Base-by-base conservation (phyloP, 208 protist genomes). In the Blastocrithidia nonstop region DNA sequence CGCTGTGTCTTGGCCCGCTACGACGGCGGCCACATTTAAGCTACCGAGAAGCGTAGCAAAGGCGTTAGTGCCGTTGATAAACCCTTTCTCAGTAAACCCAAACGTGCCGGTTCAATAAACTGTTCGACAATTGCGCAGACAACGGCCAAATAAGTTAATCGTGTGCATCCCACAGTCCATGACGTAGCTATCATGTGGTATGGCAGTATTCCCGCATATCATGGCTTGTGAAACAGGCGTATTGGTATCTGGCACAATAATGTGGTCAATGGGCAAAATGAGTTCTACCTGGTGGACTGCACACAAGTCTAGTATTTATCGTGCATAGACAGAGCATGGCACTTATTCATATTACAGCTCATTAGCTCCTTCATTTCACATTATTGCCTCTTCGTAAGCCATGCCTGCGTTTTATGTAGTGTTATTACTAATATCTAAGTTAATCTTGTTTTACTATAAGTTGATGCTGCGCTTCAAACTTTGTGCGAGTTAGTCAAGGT, bases 261-360 rank as follows among this genome's bases (percentile, higher is more conserved):
- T 54, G 56, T 96, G 96, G 65, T 99, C 96, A 2, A 94, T 62
- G 15, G 97, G 96, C 25, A 99, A 83, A 37, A 96, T 61, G 16
- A 99, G 52, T 43, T 98, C 86, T 7, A 99, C 95, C 33, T 73
- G 60, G 43, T 92, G 84, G 41, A 71, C 65, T 35, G 91, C 64
- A 37, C 95, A 97, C 31, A 95, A 78, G 1, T 57, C 66, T 27
- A 98, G 57, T 39, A 98, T 87, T 42, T 90, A 56, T 15, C 67
- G 47, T 37, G 89, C 83, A 31, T 74, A 80, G 20, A 68, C 45
- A 36, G 63, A 71, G 61, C 58, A 72, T 20, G 59, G n/a, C 41
- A 83, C 53, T 15, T 27, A 43, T 44, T 65, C 31, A 19, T 4
- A 35, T 45, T 45, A n/a, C 22, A 22, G 16, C 4, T 19, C 39